Base-by-base conservation (phyloP, 176 grass and related monocot species). In the Stipa capillata region DNA sequence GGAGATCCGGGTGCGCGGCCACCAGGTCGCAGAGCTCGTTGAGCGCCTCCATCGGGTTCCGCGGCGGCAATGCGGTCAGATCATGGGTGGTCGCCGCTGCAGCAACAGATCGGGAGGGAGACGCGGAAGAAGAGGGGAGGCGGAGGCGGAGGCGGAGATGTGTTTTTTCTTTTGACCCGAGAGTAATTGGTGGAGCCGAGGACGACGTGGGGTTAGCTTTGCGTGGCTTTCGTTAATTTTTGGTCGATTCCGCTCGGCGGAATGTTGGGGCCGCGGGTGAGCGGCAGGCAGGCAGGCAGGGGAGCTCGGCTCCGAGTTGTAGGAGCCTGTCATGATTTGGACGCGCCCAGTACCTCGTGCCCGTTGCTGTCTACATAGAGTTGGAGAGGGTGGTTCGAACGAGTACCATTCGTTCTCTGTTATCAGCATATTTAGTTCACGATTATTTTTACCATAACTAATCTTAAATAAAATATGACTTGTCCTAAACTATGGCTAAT, bases 1-100 rank as follows among this genome's bases (percentile, higher is more conserved):
- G 93, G 62, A 95, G 90, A 83, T 95, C 96, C 62, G 92, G 96
- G 80, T 94, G 87, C 76, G 91, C 76, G 18, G 90, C 72, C 85
- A 99, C 89, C 69, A 99, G 87, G 84, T 95, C 92, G 83, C 92
- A 99, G 85, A 99, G 96, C 83, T 99, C 89, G 82, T 89, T 89
- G 51, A 99, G 91, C 67, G 91, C 91, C 82, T 97, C 95, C 95
- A 97, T 97, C 45, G 14, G 73, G 49, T 52, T 71, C 43, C 41
- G 79, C 47, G 45, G 67, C 77, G 80, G 76, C 74, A 87, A 85
- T 83, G 72, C 50, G 55, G 71, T 84, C 76, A 88, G 85, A 88
- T 82, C 77, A 93, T 83, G 83, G n/a, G n/a, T n/a, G 56, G 81
- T 50, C 52, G 69, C 18, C 47, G 70, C 78, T 50, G 36, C 25